Base-by-base conservation (phyloP, 2,329 filamentous ascomycete species). In the Fusarium graminum region DNA sequence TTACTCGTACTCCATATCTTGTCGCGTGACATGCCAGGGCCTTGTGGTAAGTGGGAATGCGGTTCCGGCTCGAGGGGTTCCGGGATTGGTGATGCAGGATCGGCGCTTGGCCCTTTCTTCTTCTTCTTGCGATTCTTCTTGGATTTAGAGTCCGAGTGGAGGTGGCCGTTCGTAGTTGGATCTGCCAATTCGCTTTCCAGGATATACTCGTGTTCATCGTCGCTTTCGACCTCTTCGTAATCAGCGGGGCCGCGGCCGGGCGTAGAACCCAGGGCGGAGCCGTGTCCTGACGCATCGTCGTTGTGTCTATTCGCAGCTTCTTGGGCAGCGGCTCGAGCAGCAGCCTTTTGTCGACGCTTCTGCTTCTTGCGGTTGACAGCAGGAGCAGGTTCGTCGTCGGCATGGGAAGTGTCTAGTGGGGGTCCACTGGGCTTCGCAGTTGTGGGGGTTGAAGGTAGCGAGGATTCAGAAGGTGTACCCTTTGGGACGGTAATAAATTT, bases 1-100 rank as follows among this genome's bases (percentile, higher is more conserved):
- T 92, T 95, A 59, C 92, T 95, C 4, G 93, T 97, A 75, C 97
- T 97, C 95, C 95, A 99, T 79, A 99, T 97, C 78, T 93, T 94
- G 75, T 95, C 92, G 74, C 90, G 90, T 50, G 87, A 86, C 70
- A 90, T 83, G 41, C 82, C 81, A 10, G 81, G 71, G 32, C 75
- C 72, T 38, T 77, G 75, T 29, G 69, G 66, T 22, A 52, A 63
- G 75, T 78, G 62, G 74, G 74, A 45, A 57, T 69, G 71, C 57
- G 52, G 67, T 41, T 67, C 62, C 28, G 42, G 50, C 55, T 62
- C 53, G 34, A 69, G 51, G 63, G 60, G 36, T 59, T 63, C 57
- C 41, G 58, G 58, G 32, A 63, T 50, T 28, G 66, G 61, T 29
- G 70, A 65, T 41, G 68, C 72, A 34, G 55, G 58, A 44, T 70